Percentiles rank a stretch among this genome's conserved stretches.
phyloP scores from a whole-genome alignment of 345 rosid species.

The Lepidium sativum region DNA sequence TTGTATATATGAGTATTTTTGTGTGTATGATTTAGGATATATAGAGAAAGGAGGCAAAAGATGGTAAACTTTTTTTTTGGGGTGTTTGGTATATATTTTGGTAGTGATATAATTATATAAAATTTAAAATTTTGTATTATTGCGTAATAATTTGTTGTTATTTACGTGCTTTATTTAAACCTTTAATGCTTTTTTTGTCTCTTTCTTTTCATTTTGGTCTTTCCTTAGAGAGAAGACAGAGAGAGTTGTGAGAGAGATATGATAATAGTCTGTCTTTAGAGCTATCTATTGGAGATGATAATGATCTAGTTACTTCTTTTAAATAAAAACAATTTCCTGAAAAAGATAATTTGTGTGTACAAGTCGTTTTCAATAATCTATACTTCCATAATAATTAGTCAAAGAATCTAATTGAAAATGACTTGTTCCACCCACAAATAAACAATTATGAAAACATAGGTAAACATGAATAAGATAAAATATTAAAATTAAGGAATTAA shows the following conservation, averaged over 20 bases:
- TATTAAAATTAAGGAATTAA: neutral
- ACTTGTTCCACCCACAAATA: slow-evolving; percentile 10
- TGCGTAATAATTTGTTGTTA: slow-evolving; percentile 28
- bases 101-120: neutral
- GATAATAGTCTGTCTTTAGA: slow-evolving; percentile 8
- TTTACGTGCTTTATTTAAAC: slow-evolving; percentile 27
- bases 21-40: slow-evolving; percentile 21
- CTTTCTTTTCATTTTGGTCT: slow-evolving; percentile 4
- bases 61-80: neutral
- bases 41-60: slow-evolving; percentile 10
- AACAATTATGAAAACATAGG: slow-evolving; percentile 1
- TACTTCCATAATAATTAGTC: slow-evolving; percentile 1
- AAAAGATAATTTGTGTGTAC: neutral
- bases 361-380: neutral
- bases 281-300: neutral
- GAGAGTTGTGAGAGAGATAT: neutral
- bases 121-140: neutral
- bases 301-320: neutral
- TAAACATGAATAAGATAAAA: neutral
- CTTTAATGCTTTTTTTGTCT: slow-evolving; percentile 14
- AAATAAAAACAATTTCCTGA: too few species aligned
- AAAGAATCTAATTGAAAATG: slow-evolving; percentile 25
- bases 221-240: slow-evolving; percentile 11
- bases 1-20: slow-evolving; percentile 16
- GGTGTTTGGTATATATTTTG: slow-evolving; percentile 23